A percentile compares a stretch with the other conserved stretches of the same genome.
These are phyloP conservation scores for Coemansia sp. DNA, from an alignment of 192 early-diverging fungal species.

Conservation along the genomic window DNA sequence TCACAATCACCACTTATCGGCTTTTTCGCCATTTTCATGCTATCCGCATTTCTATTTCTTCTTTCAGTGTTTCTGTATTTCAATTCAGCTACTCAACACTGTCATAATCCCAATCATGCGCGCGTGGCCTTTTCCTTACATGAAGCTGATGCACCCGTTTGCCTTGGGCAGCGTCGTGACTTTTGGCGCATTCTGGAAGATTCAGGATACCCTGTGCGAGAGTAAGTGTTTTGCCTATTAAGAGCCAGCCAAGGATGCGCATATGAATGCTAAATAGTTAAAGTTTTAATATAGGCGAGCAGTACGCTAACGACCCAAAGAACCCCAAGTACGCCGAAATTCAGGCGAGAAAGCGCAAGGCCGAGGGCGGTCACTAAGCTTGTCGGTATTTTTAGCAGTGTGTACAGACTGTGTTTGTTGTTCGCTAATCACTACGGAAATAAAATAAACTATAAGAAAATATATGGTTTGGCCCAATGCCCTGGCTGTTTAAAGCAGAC, in stretches of 20 bases:
- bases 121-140: slow-evolving; percentile 53
- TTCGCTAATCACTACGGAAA: neutral
- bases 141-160: slow-evolving; percentile 58
- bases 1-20: slow-evolving; percentile 10
- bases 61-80: slow-evolving; percentile 3
- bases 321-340: slow-evolving; percentile 56
- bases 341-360: slow-evolving; percentile 56
- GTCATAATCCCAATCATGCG: slow-evolving; percentile 29
- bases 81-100: neutral
- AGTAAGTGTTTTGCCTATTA: slow-evolving; percentile 23
- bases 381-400: neutral
- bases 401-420: neutral
- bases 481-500: too few species aligned
- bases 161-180: slow-evolving; percentile 46
- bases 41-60: neutral
- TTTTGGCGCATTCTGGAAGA: slow-evolving; percentile 40
- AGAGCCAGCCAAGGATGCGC: neutral
- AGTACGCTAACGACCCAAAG: slow-evolving; percentile 44
- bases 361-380: slow-evolving; percentile 39
- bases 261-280: neutral
- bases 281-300: slow-evolving; percentile 30
- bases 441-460: too few species aligned
- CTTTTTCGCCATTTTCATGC: neutral
- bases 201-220: slow-evolving; percentile 53
- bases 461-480: too few species aligned